Evolutionary conservation across 2,329 filamentous ascomycete species (phyloP).

Genomic region (Clarireedia homoeocarpa): DNA sequence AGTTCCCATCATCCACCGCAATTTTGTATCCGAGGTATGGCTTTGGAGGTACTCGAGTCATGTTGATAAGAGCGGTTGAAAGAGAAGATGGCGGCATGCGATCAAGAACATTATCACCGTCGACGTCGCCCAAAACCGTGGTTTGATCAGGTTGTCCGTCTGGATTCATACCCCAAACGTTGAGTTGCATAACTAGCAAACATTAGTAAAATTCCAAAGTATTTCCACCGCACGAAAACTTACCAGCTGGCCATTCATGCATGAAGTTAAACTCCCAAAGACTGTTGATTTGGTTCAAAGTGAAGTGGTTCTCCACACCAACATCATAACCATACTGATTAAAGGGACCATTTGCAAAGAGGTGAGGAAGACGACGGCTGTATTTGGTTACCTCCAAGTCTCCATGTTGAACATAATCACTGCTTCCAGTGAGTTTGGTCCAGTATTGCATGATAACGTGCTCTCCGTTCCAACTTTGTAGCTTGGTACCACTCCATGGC

Average conservation of each 20-base stretch:
- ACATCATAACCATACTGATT: constrained; percentile 58
- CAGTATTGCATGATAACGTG: constrained; percentile 59
- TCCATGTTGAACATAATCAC: constrained; percentile 51
- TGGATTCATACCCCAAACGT: constrained; percentile 59
- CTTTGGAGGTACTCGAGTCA: constrained; percentile 45
- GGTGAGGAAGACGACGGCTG: constrained; percentile 49
- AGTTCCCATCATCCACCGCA: constrained; percentile 44
- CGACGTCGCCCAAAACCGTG: constrained; percentile 52
- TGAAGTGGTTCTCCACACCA: constrained; percentile 46
- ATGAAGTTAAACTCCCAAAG: constrained; percentile 53
- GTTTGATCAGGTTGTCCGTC: constrained; percentile 54
- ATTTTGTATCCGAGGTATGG: constrained; percentile 50
- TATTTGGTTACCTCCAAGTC: constrained; percentile 38
- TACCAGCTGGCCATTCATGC: constrained; percentile 52
- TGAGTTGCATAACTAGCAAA: constrained; percentile 42
- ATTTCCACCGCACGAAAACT: neutral
- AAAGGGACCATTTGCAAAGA: constrained; percentile 54
- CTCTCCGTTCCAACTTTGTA: constrained; percentile 52
- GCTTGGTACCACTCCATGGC: constrained; percentile 49
- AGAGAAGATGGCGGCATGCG: constrained; percentile 53
- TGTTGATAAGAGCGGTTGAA: constrained; percentile 48
- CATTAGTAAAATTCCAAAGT: neutral
- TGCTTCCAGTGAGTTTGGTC: constrained; percentile 50
- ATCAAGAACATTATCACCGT: constrained; percentile 52
- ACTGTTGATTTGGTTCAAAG: constrained; percentile 37